phyloP scores from a whole-genome alignment of 129 eudicot species.

The Glebionis coronaria region DNA sequence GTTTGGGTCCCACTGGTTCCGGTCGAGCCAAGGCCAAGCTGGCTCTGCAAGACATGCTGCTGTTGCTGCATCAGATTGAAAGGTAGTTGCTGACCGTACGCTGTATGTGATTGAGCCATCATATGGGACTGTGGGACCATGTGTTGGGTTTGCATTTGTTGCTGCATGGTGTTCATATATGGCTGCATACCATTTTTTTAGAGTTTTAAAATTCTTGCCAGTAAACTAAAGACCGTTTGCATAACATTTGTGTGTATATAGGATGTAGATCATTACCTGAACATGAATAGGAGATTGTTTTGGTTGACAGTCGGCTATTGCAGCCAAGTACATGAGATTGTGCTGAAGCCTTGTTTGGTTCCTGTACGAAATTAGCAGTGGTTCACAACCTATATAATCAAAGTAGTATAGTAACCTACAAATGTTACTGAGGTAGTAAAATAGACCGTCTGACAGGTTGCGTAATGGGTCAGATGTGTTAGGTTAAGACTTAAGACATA shows the following conservation, averaged over 20 bases:
- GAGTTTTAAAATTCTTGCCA: neutral
- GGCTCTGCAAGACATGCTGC: slow-evolving; percentile 41
- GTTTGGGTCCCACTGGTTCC: slow-evolving; percentile 29
- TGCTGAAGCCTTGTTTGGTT: slow-evolving; percentile 56
- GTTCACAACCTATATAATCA: slow-evolving; percentile 3
- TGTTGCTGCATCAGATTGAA: slow-evolving; percentile 5
- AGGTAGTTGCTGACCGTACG: slow-evolving; percentile 32
- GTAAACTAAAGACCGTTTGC: too few relatives aligned
- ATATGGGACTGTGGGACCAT: slow-evolving; percentile 39
- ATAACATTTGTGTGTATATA: neutral
- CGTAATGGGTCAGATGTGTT: too few relatives aligned
- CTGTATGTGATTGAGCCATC: slow-evolving; percentile 35
- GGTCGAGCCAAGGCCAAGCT: slow-evolving; percentile 33
- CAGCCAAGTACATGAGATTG: slow-evolving; percentile 61
- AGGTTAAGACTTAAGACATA: too few relatives aligned
- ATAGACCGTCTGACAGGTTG: too few relatives aligned
- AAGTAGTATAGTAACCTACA: neutral
- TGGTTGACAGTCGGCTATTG: slow-evolving; percentile 60
- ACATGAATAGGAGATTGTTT: slow-evolving; percentile 39
- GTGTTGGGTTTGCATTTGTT: slow-evolving; percentile 41
- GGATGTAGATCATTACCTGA: slow-evolving; percentile 30
- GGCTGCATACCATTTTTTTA: slow-evolving; percentile 26
- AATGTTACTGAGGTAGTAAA: too few relatives aligned
- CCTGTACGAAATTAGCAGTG: slow-evolving; percentile 22
- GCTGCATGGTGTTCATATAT: slow-evolving; percentile 38